Evolutionary conservation across 177 flowering plant species (phyloP).

Genomic region (Vitis hybrid): DNA sequence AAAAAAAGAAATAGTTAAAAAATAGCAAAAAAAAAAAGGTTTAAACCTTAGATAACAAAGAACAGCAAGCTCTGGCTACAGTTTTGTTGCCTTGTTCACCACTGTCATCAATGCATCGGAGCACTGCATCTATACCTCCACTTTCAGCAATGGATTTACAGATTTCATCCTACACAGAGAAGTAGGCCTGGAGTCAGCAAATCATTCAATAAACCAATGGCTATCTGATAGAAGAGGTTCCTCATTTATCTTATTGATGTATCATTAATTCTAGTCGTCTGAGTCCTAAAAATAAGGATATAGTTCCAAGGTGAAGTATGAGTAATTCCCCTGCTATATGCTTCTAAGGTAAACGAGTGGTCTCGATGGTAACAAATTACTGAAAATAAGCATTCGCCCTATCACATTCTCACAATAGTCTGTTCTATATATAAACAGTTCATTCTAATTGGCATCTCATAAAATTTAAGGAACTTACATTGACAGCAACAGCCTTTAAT

Average conservation of each 20-base stretch:
- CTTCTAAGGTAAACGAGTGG: neutral
- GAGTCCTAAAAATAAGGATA: too few species aligned
- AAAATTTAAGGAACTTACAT: constrained; percentile 54
- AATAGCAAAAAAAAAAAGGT: neutral
- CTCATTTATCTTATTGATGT: too few species aligned
- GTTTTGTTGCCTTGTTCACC: constrained; percentile 67
- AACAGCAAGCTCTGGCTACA: constrained; percentile 78
- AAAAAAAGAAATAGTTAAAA: neutral
- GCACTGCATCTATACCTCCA: constrained; percentile 85
- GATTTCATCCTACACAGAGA: constrained; percentile 79
- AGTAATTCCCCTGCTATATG: neutral
- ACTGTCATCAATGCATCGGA: constrained; percentile 74
- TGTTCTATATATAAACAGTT: neutral
- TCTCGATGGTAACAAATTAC: neutral
- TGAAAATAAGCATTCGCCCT: neutral
- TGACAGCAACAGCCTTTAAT: constrained; percentile 87
- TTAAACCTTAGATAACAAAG: constrained; percentile 82
- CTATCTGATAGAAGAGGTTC: neutral
- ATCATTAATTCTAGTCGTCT: too few species aligned
- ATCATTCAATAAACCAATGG: neutral
- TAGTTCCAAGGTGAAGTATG: neutral
- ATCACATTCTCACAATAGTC: too few species aligned
- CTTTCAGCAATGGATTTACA: constrained; percentile 81
- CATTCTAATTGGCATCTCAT: neutral
- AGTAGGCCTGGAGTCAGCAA: constrained; percentile 2